Conservation (phyloP, 805 yeast genomes). For the Monosporozyma yasuniensis region DNA sequence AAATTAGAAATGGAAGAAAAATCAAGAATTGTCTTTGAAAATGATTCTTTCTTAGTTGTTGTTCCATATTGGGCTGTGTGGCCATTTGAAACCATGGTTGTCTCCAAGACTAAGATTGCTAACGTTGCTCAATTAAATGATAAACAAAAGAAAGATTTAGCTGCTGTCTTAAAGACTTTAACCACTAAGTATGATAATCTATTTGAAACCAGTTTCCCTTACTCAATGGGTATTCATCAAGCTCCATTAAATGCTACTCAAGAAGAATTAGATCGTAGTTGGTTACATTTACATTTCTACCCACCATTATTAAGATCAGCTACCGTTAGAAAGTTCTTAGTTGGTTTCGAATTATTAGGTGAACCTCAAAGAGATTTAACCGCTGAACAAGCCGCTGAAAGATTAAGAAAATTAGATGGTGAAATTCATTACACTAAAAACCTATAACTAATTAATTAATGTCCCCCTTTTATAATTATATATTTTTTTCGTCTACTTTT, state of each 20-base stretch:
- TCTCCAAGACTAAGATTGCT: slow-evolving; percentile 45
- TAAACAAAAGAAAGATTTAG: slow-evolving; percentile 45
- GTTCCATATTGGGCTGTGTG: slow-evolving; percentile 80
- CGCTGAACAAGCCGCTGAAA: slow-evolving; percentile 26
- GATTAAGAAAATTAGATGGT: slow-evolving; percentile 39
- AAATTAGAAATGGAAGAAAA: slow-evolving; percentile 42
- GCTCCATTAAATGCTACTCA: slow-evolving; percentile 46
- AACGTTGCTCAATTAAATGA: slow-evolving; percentile 41
- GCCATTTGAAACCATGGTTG: slow-evolving; percentile 67
- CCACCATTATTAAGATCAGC: slow-evolving; percentile 72
- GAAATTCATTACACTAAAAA: slow-evolving; percentile 34
- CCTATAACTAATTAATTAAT: slow-evolving; percentile 22
- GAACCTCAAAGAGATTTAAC: slow-evolving; percentile 48
- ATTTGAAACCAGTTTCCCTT: slow-evolving; percentile 62
- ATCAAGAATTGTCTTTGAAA: slow-evolving; percentile 47
- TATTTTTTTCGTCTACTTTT: neutral
- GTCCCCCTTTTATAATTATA: neutral
- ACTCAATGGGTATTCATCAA: slow-evolving; percentile 77
- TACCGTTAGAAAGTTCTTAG: slow-evolving; percentile 65
- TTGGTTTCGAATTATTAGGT: slow-evolving; percentile 60
- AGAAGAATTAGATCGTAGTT: slow-evolving; percentile 41
- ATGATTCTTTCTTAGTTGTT: slow-evolving; percentile 55
- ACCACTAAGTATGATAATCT: slow-evolving; percentile 64
- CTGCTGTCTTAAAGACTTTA: slow-evolving; percentile 40
- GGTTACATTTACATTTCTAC: slow-evolving; percentile 69